Percentiles rank a stretch among this genome's conserved stretches.
phyloP scores from a whole-genome alignment of 345 rosid genomes.

The Citrus trifoliata region DNA sequence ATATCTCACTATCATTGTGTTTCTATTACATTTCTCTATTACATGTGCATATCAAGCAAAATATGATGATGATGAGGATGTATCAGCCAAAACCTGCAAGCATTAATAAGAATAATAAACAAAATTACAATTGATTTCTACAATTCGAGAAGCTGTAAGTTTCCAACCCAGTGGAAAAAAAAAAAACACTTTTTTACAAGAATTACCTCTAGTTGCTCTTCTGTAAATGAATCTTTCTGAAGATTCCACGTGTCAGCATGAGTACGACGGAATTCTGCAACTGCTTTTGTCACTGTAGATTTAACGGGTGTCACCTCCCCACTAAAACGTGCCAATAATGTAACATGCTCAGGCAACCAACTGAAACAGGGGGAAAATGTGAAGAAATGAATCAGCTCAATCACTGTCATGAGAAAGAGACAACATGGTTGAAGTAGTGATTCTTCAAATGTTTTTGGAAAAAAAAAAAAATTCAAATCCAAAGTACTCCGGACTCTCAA shows the following conservation, averaged over 20 bases:
- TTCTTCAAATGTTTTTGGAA: too few relatives aligned
- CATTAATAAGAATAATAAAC: constrained; percentile 7
- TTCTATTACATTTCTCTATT: constrained; percentile 17
- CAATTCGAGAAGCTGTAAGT: background rate
- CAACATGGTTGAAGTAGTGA: background rate
- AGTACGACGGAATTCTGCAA: constrained; percentile 91
- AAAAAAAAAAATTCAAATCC: too few relatives aligned
- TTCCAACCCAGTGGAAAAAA: background rate
- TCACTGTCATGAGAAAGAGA: background rate
- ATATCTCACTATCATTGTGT: constrained; percentile 15
- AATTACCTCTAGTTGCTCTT: constrained; percentile 94
- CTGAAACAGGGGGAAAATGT: constrained; percentile 29
- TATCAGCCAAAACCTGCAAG: constrained; percentile 92
- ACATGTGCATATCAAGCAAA: constrained; percentile 59
- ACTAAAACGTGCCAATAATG: constrained; percentile 77
- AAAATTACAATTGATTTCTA: background rate
- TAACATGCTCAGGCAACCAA: constrained; percentile 94
- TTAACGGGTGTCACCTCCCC: constrained; percentile 84
- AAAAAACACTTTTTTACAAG: background rate
- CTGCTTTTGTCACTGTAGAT: constrained; percentile 96
- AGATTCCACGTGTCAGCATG: constrained; percentile 97
- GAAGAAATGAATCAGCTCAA: background rate
- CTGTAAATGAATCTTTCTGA: constrained; percentile 85
- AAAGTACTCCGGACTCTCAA: too few relatives aligned
- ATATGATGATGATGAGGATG: constrained; percentile 89